phyloP scores from a whole-genome alignment of 2,329 filamentous ascomycete species.

The Colletotrichum noveboracense region DNA sequence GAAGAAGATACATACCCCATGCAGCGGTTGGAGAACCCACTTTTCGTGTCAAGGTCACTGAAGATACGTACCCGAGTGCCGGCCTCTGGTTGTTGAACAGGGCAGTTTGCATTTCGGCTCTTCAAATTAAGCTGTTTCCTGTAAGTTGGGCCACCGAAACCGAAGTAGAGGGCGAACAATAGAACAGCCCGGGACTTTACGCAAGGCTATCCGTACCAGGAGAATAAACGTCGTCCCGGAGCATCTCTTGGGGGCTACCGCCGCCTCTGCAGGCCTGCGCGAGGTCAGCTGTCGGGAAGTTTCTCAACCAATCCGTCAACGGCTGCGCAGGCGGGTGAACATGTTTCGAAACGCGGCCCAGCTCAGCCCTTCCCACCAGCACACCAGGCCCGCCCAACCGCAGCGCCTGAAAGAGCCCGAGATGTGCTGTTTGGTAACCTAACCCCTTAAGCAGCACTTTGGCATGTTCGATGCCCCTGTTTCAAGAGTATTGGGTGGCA shows the following conservation, averaged over 20 bases:
- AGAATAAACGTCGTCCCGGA: background rate
- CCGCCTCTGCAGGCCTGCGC: background rate
- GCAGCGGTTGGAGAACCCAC: background rate
- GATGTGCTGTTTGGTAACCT: background rate
- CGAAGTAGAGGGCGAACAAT: background rate
- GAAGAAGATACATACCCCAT: background rate
- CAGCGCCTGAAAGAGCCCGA: background rate
- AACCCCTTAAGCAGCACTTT: background rate
- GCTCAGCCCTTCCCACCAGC: constrained; percentile 11
- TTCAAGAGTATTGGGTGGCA: constrained; percentile 15
- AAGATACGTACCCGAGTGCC: background rate
- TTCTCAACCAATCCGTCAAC: constrained; percentile 7
- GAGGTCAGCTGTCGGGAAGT: background rate
- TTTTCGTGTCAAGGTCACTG: background rate
- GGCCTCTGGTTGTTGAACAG: background rate
- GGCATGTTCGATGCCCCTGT: constrained; percentile 7
- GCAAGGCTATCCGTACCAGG: background rate
- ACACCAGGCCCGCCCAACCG: constrained; percentile 1
- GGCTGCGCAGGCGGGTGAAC: background rate
- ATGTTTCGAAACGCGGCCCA: constrained; percentile 18
- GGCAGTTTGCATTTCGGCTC: background rate
- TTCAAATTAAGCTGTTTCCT: background rate
- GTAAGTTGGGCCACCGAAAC: background rate
- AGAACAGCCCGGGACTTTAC: background rate
- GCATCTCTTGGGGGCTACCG: background rate